These are phyloP conservation scores for Penicillium taxi DNA, from an alignment of 495 filamentous ascomycete species.

Conservation along the genomic window DNA sequence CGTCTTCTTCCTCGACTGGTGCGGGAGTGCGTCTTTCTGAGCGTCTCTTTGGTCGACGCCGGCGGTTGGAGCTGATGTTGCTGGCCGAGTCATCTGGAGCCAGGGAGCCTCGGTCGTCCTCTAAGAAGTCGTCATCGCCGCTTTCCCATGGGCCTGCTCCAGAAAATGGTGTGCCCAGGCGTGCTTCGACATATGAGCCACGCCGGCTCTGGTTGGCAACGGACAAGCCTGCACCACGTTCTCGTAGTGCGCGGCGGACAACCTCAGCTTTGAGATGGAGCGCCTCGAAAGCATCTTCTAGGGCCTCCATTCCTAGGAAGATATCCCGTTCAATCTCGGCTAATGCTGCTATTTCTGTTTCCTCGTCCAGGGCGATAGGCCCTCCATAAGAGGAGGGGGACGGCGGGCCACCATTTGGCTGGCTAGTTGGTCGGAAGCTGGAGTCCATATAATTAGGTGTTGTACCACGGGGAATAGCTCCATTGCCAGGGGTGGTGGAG, in stretches of 20 bases:
- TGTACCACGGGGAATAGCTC: conserved; percentile 32
- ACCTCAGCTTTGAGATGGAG: conserved; percentile 77
- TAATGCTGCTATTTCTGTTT: conserved; percentile 81
- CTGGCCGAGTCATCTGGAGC: conserved; percentile 69
- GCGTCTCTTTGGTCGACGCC: conserved; percentile 59
- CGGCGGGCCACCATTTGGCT: conserved; percentile 25
- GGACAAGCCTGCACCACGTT: conserved; percentile 69
- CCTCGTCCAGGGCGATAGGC: conserved; percentile 84
- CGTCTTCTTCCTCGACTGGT: conserved; percentile 76
- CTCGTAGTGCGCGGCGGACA: conserved; percentile 69
- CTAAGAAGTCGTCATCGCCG: conserved; percentile 54
- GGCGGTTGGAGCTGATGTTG: conserved; percentile 72
- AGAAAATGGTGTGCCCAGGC: conserved; percentile 52
- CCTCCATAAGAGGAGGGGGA: conserved; percentile 43
- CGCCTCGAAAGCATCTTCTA: conserved; percentile 92
- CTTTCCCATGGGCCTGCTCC: conserved; percentile 30
- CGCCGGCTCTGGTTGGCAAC: conserved; percentile 69
- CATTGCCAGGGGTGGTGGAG: conserved; percentile 38
- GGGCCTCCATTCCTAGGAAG: conserved; percentile 82
- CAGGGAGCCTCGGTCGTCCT: conserved; percentile 58
- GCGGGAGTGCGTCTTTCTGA: conserved; percentile 74
- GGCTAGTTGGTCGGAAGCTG: conserved; percentile 31
- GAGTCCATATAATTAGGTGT: conserved; percentile 34
- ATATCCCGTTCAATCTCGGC: conserved; percentile 92
- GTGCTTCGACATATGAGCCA: conserved; percentile 43